A percentile compares a stretch with the other conserved stretches of the same genome.
Evolutionary conservation across 257 asterid species (phyloP).

Genomic region (Solanum paucissectum): DNA sequence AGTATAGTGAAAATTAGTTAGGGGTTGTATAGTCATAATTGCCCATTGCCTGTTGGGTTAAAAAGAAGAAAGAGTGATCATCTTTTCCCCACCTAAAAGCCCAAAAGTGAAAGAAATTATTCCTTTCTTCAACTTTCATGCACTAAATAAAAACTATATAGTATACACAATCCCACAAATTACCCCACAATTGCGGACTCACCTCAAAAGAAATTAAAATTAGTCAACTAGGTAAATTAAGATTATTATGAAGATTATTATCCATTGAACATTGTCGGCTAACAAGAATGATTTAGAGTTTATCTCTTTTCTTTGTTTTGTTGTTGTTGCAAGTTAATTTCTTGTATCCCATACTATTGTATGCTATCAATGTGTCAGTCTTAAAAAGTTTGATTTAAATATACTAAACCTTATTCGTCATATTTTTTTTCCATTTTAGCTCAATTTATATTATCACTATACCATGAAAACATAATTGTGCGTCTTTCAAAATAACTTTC

Average conservation of each 20-base stretch:
- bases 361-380: not conserved
- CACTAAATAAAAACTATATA: not conserved
- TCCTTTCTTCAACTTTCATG: slow-evolving; percentile 1
- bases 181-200: not conserved
- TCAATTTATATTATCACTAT: not conserved
- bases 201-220: not conserved
- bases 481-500: not conserved
- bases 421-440: too few relatives aligned
- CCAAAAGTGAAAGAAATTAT: not conserved
- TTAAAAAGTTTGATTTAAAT: not conserved
- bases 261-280: not conserved
- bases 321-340: not conserved
- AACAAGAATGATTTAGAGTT: not conserved
- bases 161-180: not conserved
- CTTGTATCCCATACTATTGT: not conserved
- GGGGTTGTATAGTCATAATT: not conserved
- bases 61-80: not conserved
- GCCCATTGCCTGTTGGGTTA: not conserved
- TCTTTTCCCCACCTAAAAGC: not conserved
- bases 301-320: not conserved
- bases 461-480: not conserved
- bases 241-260: not conserved
- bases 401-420: not conserved
- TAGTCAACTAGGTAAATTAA: not conserved
- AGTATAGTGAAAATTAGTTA: not conserved